Evolutionary conservation across 257 asterid species (phyloP), one percentile per base, ranked within the genome.

Genomic region (Fraxinus cuspidata): DNA sequence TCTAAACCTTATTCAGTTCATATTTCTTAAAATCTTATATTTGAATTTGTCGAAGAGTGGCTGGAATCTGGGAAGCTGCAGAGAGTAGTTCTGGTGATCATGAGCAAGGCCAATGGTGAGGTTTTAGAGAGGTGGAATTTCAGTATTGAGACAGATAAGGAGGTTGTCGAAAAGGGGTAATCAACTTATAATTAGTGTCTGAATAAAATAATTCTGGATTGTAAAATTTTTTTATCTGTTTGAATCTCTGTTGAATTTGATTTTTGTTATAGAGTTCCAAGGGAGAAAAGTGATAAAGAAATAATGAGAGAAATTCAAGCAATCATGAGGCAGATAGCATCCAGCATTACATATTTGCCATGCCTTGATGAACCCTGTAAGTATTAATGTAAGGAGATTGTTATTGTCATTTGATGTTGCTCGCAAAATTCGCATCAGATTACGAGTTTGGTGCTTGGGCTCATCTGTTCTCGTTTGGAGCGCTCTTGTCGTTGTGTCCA

Each of bases 251-350:
- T 35, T 79, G 51, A 75, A 58, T 66, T 67, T 74, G 68, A 72
- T 35, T 44, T 28, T 74, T 71, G 71, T 58, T 76, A 78, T 56
- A 95, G 98, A 60, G 91, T 88, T 42, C 85, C 96, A 21, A 85
- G 96, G 85, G 99, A 95, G 87, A 95, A 95, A 85, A 92, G 99
- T 75, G 98, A 95, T 63, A 92, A 92, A 79, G 98, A 95, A 82
- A 95, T 95, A 5, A 95, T 95, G 99, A 88, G 98, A 81, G 99
- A 95, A 77, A 95, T 95, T 82, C 99, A 95, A 81, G 99, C 99
- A 2, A 95, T 95, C 29, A 95, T 95, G 99, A 88, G 98, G 81
- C 99, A 95, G 84, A 95, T 95, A 25, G 97, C 97, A 2, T 92
- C 98, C 71, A 95, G 99, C 90, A 93, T 95, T 53, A 92, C 99